Evolutionary conservation across 352 stramenopile genomes (phyloP), one percentile per base, ranked within the genome.

Genomic region (Thraustochytrium striatum): DNA sequence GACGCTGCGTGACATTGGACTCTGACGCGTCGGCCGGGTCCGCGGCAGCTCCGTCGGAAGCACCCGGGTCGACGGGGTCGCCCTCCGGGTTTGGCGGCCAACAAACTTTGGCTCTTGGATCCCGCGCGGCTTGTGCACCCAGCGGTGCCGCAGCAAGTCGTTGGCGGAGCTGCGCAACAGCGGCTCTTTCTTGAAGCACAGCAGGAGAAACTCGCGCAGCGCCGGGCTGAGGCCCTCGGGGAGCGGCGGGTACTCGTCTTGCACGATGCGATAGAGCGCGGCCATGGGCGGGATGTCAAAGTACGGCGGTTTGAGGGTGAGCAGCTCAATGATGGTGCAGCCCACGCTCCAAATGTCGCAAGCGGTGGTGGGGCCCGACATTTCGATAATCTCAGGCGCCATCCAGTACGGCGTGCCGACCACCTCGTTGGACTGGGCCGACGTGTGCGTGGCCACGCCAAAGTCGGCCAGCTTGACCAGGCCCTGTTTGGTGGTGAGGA

Each of bases 391-490:
- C 84, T 98, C 93, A 0, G 93, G 93, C 3, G 93, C 93, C 92
- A 98, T 97, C 93, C 93, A 98, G 75, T 98, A 98, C 0, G 93
- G 93, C 5, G 93, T 96, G 1, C 93, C 93, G 13, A 97, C 86
- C 35, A 97, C 90, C 3, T 90, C 91, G 65, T 95, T 89, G 47
- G 86, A 89, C 43, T 80, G 70, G 16, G 70, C 55, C 19, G 55
- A 72, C 11, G 53, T 80, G 33, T 82, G 65, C 35, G n/a, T 87
- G 3, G 92, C 91, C 16, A 97, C 91, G 53, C 92, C 92, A 85
- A 97, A 97, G 72, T 97, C 92, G 0, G 91, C 91, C 41, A 97
- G 85, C 79, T 96, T 96, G 36, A 96, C 91, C 3, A 95, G 84
- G 33, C 89, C 90, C 65, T 61, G 62, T 94, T 96, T 96, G 41